Evolutionary conservation across 495 filamentous ascomycete genomes (phyloP).

Genomic region (Xylaria curta): DNA sequence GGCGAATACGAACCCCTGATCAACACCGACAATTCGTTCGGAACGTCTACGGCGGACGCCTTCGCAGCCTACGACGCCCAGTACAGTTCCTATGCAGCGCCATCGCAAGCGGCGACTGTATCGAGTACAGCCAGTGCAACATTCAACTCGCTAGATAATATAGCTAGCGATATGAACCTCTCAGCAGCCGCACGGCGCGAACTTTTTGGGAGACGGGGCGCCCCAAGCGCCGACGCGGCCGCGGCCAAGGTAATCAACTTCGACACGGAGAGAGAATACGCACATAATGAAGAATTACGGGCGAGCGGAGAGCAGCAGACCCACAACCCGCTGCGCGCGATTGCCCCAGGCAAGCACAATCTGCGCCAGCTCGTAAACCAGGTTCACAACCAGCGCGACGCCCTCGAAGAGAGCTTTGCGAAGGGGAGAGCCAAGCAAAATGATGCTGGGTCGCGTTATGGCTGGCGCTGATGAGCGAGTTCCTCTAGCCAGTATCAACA

Average conservation of each 20-base stretch:
- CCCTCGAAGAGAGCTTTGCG: slow-evolving; percentile 88
- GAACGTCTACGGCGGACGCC: slow-evolving; percentile 37
- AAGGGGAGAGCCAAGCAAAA: slow-evolving; percentile 72
- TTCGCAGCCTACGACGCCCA: slow-evolving; percentile 45
- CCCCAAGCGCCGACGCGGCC: slow-evolving; percentile 40
- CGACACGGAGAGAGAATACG: slow-evolving; percentile 86
- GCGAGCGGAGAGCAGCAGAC: slow-evolving; percentile 67
- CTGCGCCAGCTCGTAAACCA: slow-evolving; percentile 85
- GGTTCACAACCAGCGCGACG: slow-evolving; percentile 77
- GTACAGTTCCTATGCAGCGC: slow-evolving; percentile 35
- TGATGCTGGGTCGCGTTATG: slow-evolving; percentile 83
- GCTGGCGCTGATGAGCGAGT: slow-evolving; percentile 65
- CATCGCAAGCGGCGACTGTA: slow-evolving; percentile 33
- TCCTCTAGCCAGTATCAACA: not conserved
- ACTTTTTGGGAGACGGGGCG: slow-evolving; percentile 71
- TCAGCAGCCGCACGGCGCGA: slow-evolving; percentile 75
- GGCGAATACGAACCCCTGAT: slow-evolving; percentile 54
- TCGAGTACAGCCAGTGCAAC: slow-evolving; percentile 31
- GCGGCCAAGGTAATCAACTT: slow-evolving; percentile 70
- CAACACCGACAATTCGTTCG: slow-evolving; percentile 18
- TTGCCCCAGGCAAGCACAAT: slow-evolving; percentile 85
- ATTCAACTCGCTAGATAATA: slow-evolving; percentile 58
- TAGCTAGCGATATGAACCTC: slow-evolving; percentile 77
- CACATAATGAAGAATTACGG: slow-evolving; percentile 76
- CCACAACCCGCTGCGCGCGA: slow-evolving; percentile 82